Evolutionary conservation across 768 basidiomycete genomes (phyloP).

Genomic region (Suillus fuscotomentosus): DNA sequence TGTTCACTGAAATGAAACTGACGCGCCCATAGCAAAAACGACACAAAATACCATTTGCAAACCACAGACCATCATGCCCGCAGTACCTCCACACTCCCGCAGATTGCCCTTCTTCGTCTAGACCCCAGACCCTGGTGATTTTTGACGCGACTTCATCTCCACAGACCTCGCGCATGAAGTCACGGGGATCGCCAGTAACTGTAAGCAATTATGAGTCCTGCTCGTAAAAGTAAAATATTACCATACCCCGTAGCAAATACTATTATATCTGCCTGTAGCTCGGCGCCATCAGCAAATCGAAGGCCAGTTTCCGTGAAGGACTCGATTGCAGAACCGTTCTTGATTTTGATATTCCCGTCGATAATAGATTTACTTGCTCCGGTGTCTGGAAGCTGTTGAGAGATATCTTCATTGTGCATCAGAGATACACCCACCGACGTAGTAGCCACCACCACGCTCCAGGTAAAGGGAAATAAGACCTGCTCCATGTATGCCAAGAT

Average conservation of each 20-base stretch:
- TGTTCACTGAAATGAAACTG: conserved; percentile 3
- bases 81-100: conserved; percentile 35
- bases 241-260: conserved; percentile 31
- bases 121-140: conserved; percentile 57
- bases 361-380: conserved; percentile 45
- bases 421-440: conserved; percentile 30
- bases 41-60: conserved; percentile 19
- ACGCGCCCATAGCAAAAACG: background rate
- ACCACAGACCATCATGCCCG: conserved; percentile 37
- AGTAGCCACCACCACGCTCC: conserved; percentile 38
- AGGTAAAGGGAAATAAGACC: conserved; percentile 31
- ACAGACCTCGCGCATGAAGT: conserved; percentile 41
- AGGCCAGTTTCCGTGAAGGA: conserved; percentile 31
- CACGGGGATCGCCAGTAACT: conserved; percentile 49
- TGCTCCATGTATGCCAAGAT: conserved; percentile 32
- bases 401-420: background rate
- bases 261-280: conserved; percentile 31
- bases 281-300: conserved; percentile 27
- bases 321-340: conserved; percentile 37
- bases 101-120: conserved; percentile 63
- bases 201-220: background rate
- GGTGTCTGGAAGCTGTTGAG: conserved; percentile 19
- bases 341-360: conserved; percentile 50
- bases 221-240: background rate
- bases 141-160: conserved; percentile 44